Evolutionary conservation across 2,329 filamentous ascomycete genomes (phyloP).

Genomic region (Juglanconis sp.): DNA sequence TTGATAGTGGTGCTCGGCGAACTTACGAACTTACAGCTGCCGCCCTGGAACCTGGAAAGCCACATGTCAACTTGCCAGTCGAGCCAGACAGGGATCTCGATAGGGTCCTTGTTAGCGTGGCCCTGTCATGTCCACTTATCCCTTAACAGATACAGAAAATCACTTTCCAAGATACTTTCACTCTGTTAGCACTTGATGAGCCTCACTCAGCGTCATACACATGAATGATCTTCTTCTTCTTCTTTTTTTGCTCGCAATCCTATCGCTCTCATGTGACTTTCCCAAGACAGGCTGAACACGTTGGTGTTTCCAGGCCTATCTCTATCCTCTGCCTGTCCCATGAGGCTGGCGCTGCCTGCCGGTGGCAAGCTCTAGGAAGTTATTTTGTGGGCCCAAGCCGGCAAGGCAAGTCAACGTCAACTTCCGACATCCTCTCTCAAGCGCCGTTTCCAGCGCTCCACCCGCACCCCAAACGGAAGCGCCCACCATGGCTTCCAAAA

Average conservation of each 20-base stretch:
- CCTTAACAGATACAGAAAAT: neutral
- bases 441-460: too few species aligned
- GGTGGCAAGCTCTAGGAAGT: too few species aligned
- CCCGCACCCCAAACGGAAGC: neutral
- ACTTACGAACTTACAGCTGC: too few species aligned
- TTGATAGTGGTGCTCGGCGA: neutral
- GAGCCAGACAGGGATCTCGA: constrained; percentile 1
- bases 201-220: neutral
- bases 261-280: too few species aligned
- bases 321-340: too few species aligned
- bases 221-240: neutral
- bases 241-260: too few species aligned
- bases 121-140: neutral
- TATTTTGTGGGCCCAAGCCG: neutral
- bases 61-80: neutral
- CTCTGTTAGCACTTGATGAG: neutral
- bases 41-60: neutral
- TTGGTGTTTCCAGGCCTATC: too few species aligned
- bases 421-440: too few species aligned
- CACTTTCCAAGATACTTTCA: neutral
- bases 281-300: too few species aligned
- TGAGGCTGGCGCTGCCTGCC: too few species aligned
- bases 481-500: constrained; percentile 41
- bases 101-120: neutral
- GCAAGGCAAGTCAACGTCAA: neutral